These are phyloP conservation scores for Cutaneotrichosporon sp. DNA, from an alignment of 1,284 basidiomycete species.

Conservation along the genomic window DNA sequence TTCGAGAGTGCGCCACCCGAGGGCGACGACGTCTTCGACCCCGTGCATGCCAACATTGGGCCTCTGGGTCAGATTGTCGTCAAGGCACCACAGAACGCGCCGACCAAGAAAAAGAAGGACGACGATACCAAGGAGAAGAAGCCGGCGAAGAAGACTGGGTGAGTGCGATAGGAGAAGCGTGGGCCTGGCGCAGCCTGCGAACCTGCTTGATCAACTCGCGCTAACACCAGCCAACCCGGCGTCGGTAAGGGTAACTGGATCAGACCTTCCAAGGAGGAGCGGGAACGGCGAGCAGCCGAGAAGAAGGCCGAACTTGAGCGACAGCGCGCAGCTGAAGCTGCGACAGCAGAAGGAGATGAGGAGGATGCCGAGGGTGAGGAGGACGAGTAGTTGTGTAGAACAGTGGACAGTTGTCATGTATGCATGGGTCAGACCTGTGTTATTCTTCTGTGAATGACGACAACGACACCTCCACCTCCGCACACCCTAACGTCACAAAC, in stretches of 20 bases:
- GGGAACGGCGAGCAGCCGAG: slow-evolving; percentile 35
- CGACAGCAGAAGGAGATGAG: slow-evolving; percentile 27
- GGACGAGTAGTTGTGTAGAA: slow-evolving; percentile 25
- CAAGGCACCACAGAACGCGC: slow-evolving; percentile 28
- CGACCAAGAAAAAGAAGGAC: slow-evolving; percentile 22
- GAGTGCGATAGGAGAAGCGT: slow-evolving; percentile 15
- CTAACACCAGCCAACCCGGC: slow-evolving; percentile 34
- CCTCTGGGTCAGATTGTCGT: slow-evolving; percentile 48
- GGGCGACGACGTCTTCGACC: slow-evolving; percentile 45
- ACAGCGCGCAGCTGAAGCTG: slow-evolving; percentile 17
- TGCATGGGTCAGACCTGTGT: slow-evolving; percentile 1
- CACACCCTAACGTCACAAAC: not conserved
- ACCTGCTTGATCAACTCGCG: not conserved
- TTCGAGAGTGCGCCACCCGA: slow-evolving; percentile 51
- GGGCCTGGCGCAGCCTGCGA: not conserved
- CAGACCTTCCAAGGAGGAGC: slow-evolving; percentile 49
- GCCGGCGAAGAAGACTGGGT: slow-evolving; percentile 38
- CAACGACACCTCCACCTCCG: not conserved
- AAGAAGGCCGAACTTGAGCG: slow-evolving; percentile 35
- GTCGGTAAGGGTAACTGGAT: slow-evolving; percentile 53
- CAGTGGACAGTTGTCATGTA: slow-evolving; percentile 10
- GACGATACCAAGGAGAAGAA: slow-evolving; percentile 32
- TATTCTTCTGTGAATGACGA: not conserved
- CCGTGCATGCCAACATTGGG: slow-evolving; percentile 42
- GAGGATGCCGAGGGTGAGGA: slow-evolving; percentile 38